Evolutionary conservation across 2,329 filamentous ascomycete genomes (phyloP).

Genomic region (Kalmusia sp.): DNA sequence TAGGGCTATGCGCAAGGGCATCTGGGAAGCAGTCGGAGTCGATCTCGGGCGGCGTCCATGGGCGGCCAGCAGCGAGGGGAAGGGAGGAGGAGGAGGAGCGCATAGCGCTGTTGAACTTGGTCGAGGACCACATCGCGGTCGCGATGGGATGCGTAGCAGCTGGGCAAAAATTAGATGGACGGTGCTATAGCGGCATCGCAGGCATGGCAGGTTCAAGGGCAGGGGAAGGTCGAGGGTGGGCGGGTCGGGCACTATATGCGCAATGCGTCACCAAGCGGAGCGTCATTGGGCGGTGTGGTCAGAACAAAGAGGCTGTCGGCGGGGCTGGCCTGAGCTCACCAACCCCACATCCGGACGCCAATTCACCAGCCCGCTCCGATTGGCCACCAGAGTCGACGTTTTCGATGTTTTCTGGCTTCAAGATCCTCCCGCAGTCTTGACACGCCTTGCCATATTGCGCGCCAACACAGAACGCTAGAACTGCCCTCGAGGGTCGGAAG

Average conservation of each 20-base stretch:
- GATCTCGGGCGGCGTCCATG: constrained; percentile 40
- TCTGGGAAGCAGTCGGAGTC: constrained; percentile 33
- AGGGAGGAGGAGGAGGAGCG: constrained; percentile 23
- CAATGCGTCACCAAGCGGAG: too few relatives aligned
- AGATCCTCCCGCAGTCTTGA: background rate
- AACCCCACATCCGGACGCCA: background rate
- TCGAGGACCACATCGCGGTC: constrained; percentile 21
- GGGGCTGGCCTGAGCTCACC: constrained; percentile 1
- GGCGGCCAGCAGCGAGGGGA: constrained; percentile 25
- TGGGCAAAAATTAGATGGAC: background rate
- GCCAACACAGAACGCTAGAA: background rate
- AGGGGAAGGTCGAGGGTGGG: background rate
- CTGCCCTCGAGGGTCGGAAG: background rate
- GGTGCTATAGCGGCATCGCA: constrained; percentile 4
- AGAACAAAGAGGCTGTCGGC: background rate
- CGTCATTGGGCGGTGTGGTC: background rate
- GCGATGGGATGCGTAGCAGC: constrained; percentile 12
- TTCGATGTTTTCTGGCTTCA: constrained; percentile 5
- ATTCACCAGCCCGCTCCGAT: constrained; percentile 4
- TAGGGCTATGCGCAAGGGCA: constrained; percentile 20
- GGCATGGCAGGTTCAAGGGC: too few relatives aligned
- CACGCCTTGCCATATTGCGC: background rate
- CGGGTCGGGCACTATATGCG: background rate
- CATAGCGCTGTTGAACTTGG: constrained; percentile 24
- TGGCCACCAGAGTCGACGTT: background rate